Percentiles rank a stretch among this genome's conserved stretches.
Evolutionary conservation across 371 early-diverging fungal genomes (phyloP).

Genomic region (Saksenaea oblongispora): DNA sequence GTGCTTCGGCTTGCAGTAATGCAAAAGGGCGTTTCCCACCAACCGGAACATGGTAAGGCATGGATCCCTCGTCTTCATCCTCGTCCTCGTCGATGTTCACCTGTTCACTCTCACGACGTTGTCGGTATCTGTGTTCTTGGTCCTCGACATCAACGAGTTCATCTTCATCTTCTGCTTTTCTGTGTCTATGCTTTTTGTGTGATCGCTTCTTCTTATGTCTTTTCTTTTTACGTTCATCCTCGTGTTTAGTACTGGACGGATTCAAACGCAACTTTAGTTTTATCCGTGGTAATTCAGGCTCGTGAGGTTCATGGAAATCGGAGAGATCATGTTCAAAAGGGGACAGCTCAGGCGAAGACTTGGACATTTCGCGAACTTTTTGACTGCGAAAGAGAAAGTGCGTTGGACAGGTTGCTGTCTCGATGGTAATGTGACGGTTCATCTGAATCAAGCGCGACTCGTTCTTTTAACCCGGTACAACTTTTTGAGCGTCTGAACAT

Average conservation of each 20-base stretch:
- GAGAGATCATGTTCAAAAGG: conserved; percentile 25
- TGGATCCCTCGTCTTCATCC: conserved; percentile 9
- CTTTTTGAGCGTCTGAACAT: too few relatives aligned
- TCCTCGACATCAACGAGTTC: conserved; percentile 9
- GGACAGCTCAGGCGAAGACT: conserved; percentile 35
- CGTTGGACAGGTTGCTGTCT: too few relatives aligned
- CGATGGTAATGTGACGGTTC: too few relatives aligned
- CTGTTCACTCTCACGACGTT: conserved; percentile 19
- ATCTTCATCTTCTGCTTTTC: conserved; percentile 18
- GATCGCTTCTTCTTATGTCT: conserved; percentile 45
- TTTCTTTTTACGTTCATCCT: conserved; percentile 25
- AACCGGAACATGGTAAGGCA: conserved; percentile 14
- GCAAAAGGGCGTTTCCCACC: conserved; percentile 34
- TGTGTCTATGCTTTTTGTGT: conserved; percentile 38
- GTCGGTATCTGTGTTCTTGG: background rate
- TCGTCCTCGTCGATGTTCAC: conserved; percentile 21
- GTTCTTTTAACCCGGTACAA: too few relatives aligned
- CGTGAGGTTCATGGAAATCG: conserved; percentile 20
- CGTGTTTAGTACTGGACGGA: conserved; percentile 17
- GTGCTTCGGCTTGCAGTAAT: conserved; percentile 21
- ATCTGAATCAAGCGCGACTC: too few relatives aligned
- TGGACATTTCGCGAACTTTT: conserved; percentile 20
- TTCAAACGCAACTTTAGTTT: conserved; percentile 42
- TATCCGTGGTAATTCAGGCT: conserved; percentile 19
- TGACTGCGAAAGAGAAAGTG: background rate